phyloP scores from a whole-genome alignment of 1,284 basidiomycete genomes.

The Ceratobasidium papillatum region DNA sequence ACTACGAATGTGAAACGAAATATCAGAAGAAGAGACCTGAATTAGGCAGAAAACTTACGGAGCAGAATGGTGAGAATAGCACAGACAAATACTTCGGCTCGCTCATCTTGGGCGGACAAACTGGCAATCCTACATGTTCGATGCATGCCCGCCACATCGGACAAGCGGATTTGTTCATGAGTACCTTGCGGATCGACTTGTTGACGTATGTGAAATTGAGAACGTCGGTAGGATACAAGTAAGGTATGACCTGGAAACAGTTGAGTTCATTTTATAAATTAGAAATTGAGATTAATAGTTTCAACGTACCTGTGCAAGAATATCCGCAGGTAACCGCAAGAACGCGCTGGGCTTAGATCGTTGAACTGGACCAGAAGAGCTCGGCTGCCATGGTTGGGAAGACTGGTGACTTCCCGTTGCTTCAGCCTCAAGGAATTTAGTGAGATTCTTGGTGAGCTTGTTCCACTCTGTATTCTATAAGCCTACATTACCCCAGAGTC shows the following conservation, averaged over 20 bases:
- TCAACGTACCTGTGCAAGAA: background rate
- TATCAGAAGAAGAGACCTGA: too few species aligned
- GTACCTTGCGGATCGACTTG: background rate
- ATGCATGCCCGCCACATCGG: slow-evolving; percentile 9
- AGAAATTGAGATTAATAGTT: background rate
- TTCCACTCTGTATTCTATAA: too few species aligned
- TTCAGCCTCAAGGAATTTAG: too few species aligned
- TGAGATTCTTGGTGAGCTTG: too few species aligned
- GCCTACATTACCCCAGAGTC: too few species aligned
- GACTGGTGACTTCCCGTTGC: too few species aligned
- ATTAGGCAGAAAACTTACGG: too few species aligned
- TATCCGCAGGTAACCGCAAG: background rate
- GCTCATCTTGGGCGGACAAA: slow-evolving; percentile 1
- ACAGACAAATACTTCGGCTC: slow-evolving; percentile 11
- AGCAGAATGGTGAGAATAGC: background rate
- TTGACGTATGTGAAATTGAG: slow-evolving; percentile 3
- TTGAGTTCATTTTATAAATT: background rate
- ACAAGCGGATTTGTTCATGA: slow-evolving; percentile 4
- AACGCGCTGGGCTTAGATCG: background rate
- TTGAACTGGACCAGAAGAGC: too few species aligned
- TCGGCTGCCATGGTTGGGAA: too few species aligned
- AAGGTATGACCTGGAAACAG: background rate
- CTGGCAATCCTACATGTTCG: background rate
- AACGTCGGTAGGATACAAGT: background rate
- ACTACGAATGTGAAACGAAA: background rate